Evolutionary conservation across 139 green algal genomes (phyloP), one percentile per base, ranked within the genome.

Genomic region (Micractinium sp.): DNA sequence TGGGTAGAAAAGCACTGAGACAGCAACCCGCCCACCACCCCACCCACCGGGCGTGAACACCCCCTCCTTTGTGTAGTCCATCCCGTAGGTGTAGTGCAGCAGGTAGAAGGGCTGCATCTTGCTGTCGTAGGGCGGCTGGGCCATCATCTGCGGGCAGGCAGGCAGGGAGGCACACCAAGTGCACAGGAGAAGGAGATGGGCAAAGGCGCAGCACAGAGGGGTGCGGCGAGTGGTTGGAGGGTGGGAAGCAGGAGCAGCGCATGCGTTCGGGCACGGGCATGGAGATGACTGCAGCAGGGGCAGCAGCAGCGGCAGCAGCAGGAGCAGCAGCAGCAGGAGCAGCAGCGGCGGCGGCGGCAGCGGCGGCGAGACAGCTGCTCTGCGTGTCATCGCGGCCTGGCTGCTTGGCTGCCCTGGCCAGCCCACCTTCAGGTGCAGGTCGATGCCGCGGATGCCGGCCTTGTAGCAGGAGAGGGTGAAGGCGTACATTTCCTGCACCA

Each of bases 1-100:
- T n/a, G n/a, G n/a, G n/a, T n/a, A 75, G 16, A 75, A 75, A 75
- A 22, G 20, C 5, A 66, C 60, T 75, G 67, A 78, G 71, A 31
- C 5, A 60, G 20, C 77, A 63, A 36, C 23, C 23, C 27, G 39
- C 47, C 41, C 22, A 16, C 47, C 25, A 35, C 19, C 12, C 9
- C 18, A 53, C 66, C 15, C 85, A 89, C 81, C 71, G 25, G 94
- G 94, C 33, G 93, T 97, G 91, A 97, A 97, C 73, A 91, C 85
- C 1, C 95, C 96, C 1, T 95, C 85, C 31, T 92, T 35, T 41
- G 94, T 96, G 93, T 97, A 99, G 92, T 99, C 97, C 89, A 96
- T 97, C 82, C 97, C 97, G 88, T 99, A 99, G 5, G 98, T 99
- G 94, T 98, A 99, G 92, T 99, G 98, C 76, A 99, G 92, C 69